A percentile compares a stretch with the other conserved stretches of the same genome.
phyloP scores from a whole-genome alignment of 2,329 filamentous ascomycete species.

The Torrubiella hemipterigena region DNA sequence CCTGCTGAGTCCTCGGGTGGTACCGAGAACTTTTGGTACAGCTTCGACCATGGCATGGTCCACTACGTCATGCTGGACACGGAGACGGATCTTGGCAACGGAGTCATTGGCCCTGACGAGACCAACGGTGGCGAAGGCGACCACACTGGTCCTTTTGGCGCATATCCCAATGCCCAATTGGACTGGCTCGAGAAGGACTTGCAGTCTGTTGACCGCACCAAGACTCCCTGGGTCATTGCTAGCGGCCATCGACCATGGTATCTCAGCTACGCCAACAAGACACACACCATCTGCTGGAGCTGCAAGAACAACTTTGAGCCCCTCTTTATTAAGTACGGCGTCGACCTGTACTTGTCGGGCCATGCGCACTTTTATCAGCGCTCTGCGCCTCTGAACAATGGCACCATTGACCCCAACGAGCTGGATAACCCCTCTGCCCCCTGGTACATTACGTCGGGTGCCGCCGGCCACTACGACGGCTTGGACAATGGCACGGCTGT shows the following conservation, averaged over 20 bases:
- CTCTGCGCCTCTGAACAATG: neutral
- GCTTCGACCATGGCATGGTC: constrained; percentile 5
- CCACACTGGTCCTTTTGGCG: neutral
- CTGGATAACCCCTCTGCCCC: constrained; percentile 5
- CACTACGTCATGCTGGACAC: constrained; percentile 3
- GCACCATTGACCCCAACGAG: neutral
- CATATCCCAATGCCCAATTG: neutral
- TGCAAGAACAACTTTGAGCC: constrained; percentile 4
- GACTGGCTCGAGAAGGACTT: constrained; percentile 2
- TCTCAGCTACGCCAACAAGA: neutral
- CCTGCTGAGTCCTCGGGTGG: constrained; percentile 3
- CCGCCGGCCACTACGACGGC: constrained; percentile 16
- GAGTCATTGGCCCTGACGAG: constrained; percentile 1
- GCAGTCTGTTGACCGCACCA: constrained; percentile 2
- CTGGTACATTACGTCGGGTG: constrained; percentile 17
- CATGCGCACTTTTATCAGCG: constrained; percentile 4
- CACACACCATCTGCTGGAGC: constrained; percentile 1
- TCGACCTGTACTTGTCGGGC: constrained; percentile 3
- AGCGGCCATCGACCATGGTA: constrained; percentile 5
- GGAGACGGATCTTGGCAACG: constrained; percentile 3
- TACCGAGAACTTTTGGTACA: constrained; percentile 9
- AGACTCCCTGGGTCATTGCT: constrained; percentile 4
- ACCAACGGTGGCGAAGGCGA: neutral
- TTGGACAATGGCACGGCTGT: constrained; percentile 8
- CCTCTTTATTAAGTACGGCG: constrained; percentile 2